Percentiles rank a stretch among this genome's conserved stretches.
These are phyloP conservation scores for Sarcocystis neurona DNA, from an alignment of 169 alveolate species.

Conservation along the genomic window DNA sequence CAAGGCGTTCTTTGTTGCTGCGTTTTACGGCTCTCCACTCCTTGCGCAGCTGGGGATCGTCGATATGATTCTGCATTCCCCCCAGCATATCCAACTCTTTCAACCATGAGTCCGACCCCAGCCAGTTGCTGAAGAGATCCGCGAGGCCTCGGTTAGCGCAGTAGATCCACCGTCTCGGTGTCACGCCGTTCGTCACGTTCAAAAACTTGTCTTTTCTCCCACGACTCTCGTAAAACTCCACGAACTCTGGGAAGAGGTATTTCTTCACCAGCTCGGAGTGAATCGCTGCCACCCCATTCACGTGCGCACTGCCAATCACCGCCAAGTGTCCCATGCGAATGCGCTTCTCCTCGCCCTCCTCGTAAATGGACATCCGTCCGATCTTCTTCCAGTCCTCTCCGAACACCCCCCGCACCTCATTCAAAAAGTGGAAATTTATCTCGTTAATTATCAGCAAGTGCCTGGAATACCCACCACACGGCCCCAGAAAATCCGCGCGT, in stretches of 20 bases:
- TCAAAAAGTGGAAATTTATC: constrained; percentile 87
- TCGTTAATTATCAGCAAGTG: constrained; percentile 89
- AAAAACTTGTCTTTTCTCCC: constrained; percentile 82
- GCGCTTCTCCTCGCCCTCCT: constrained; percentile 86
- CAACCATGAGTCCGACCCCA: constrained; percentile 89
- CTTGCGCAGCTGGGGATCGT: constrained; percentile 74
- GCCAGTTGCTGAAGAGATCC: constrained; percentile 83
- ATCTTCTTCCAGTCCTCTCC: constrained; percentile 75
- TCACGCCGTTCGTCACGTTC: constrained; percentile 95
- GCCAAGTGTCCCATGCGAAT: constrained; percentile 94
- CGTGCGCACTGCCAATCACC: constrained; percentile 86
- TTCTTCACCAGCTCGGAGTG: constrained; percentile 87
- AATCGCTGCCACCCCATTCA: constrained; percentile 94
- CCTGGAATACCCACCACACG: constrained; percentile 15
- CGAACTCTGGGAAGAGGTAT: constrained; percentile 86
- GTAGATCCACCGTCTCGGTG: constrained; percentile 94
- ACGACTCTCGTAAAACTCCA: constrained; percentile 76
- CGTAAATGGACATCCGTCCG: constrained; percentile 85
- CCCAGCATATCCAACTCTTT: constrained; percentile 79
- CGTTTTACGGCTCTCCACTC: constrained; percentile 81
- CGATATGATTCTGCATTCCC: constrained; percentile 75
- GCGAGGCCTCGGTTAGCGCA: constrained; percentile 89
- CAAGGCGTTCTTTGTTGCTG: constrained; percentile 80
- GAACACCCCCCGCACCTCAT: constrained; percentile 76
- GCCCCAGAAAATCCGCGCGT: too few species aligned